Percentiles rank a stretch among this genome's conserved stretches.
These are phyloP conservation scores for Lepidium sativum DNA, from an alignment of 345 rosid species.

Conservation along the genomic window DNA sequence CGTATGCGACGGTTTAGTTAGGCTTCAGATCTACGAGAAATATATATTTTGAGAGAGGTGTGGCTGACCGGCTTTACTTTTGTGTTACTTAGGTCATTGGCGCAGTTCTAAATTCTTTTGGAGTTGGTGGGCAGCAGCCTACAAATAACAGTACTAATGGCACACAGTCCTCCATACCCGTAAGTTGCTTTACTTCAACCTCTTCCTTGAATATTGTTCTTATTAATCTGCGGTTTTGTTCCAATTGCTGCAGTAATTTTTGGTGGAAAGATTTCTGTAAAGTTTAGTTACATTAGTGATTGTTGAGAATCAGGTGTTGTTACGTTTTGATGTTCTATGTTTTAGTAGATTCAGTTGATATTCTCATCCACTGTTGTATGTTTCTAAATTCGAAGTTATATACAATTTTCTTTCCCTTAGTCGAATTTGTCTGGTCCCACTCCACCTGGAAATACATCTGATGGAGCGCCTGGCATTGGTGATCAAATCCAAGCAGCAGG, in stretches of 20 bases:
- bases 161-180: constrained; percentile 42
- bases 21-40: not conserved
- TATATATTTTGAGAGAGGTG: not conserved
- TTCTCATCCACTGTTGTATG: not conserved
- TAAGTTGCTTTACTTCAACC: constrained; percentile 25
- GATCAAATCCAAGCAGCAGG: constrained; percentile 44
- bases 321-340: not conserved
- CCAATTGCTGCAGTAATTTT: not conserved
- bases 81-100: constrained; percentile 58
- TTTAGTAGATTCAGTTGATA: not conserved
- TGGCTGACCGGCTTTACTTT: not conserved
- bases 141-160: constrained; percentile 27
- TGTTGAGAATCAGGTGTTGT: not conserved
- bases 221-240: not conserved
- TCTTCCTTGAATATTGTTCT: not conserved
- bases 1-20: constrained; percentile 9
- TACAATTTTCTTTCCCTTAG: constrained; percentile 30
- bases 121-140: constrained; percentile 54
- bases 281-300: not conserved
- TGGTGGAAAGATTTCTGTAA: not conserved
- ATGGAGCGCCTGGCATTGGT: constrained; percentile 29
- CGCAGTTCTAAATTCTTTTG: constrained; percentile 75
- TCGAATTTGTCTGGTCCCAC: constrained; percentile 37
- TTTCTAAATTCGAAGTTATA: not conserved
- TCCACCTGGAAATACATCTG: constrained; percentile 44